Percentiles rank a stretch among this genome's conserved stretches.
Conservation (phyloP, 2,329 filamentous ascomycete genomes). For the Plenodomus lindquistii region DNA sequence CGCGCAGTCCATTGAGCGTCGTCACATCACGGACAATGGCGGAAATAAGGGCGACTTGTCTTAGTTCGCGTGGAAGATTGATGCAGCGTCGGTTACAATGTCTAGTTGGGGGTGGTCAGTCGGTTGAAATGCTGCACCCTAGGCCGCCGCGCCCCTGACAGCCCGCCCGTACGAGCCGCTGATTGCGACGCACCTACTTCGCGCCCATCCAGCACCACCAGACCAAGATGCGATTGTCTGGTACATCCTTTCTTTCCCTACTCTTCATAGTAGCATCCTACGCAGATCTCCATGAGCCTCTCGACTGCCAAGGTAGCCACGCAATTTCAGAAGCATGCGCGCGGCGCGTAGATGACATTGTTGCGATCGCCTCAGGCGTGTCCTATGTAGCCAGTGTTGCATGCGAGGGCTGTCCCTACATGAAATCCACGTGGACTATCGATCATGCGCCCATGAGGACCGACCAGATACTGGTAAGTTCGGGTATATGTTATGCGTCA, state of each 20-base stretch:
- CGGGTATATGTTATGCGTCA: background rate
- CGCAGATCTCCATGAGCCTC: constrained; percentile 12
- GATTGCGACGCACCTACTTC: constrained; percentile 11
- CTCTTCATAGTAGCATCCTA: constrained; percentile 8
- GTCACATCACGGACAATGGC: no score
- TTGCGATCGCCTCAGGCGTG: constrained; percentile 25
- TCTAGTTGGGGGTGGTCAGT: no score
- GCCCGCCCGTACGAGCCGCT: constrained; percentile 4
- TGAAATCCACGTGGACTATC: constrained; percentile 2
- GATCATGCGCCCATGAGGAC: constrained; percentile 1
- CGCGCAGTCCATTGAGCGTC: no score
- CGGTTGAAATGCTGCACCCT: background rate
- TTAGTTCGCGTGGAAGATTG: no score
- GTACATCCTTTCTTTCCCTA: constrained; percentile 12
- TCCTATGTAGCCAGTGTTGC: constrained; percentile 37
- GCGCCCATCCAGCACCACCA: constrained; percentile 10
- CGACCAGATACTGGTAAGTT: constrained; percentile 33
- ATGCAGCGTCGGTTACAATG: no score
- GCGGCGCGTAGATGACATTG: constrained; percentile 27
- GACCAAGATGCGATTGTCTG: constrained; percentile 9
- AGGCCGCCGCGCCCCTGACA: constrained; percentile 14
- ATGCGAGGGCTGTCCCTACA: constrained; percentile 34
- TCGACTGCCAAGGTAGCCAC: constrained; percentile 16
- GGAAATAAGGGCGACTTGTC: no score
- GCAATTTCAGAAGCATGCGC: constrained; percentile 20